Conservation (phyloP, 495 filamentous ascomycete species). For the Parathielavia hyrcaniae region DNA sequence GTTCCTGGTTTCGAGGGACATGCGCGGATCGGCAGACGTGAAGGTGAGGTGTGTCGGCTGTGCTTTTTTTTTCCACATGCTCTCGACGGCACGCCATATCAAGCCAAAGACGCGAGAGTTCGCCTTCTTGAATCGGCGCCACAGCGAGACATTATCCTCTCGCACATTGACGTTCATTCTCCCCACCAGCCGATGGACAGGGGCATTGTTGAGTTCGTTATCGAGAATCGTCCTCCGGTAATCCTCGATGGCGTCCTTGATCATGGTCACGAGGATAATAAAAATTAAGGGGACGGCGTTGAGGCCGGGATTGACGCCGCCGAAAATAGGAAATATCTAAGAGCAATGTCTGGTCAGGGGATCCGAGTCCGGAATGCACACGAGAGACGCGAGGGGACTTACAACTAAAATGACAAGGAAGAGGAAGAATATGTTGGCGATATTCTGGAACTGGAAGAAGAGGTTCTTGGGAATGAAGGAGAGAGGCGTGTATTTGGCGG, state of each 20-base stretch:
- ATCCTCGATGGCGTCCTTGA: conserved; percentile 98
- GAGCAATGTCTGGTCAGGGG: conserved; percentile 6
- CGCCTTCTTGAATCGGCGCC: conserved; percentile 90
- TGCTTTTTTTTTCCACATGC: conserved; percentile 42
- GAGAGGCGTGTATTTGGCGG: conserved; percentile 91
- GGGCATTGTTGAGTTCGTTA: conserved; percentile 92
- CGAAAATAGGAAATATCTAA: conserved; percentile 95
- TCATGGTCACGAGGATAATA: conserved; percentile 82
- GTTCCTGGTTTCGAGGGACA: conserved; percentile 57
- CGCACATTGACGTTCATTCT: conserved; percentile 92
- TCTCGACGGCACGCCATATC: conserved; percentile 46
- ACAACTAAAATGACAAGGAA: conserved; percentile 93
- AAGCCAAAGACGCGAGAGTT: conserved; percentile 57
- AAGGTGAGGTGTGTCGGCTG: conserved; percentile 33
- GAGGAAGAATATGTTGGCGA: conserved; percentile 97
- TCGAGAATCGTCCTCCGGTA: conserved; percentile 89
- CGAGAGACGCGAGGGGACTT: conserved; percentile 38
- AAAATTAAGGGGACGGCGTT: conserved; percentile 89
- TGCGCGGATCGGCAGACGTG: conserved; percentile 43
- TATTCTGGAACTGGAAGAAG: conserved; percentile 96
- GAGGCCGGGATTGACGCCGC: conserved; percentile 80
- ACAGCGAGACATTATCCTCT: conserved; percentile 75
- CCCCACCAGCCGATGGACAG: conserved; percentile 79
- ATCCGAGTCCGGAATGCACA: neutral
- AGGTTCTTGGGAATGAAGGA: conserved; percentile 98